Conservation (phyloP, 1,284 basidiomycete genomes). For the Vanrija sp. region DNA sequence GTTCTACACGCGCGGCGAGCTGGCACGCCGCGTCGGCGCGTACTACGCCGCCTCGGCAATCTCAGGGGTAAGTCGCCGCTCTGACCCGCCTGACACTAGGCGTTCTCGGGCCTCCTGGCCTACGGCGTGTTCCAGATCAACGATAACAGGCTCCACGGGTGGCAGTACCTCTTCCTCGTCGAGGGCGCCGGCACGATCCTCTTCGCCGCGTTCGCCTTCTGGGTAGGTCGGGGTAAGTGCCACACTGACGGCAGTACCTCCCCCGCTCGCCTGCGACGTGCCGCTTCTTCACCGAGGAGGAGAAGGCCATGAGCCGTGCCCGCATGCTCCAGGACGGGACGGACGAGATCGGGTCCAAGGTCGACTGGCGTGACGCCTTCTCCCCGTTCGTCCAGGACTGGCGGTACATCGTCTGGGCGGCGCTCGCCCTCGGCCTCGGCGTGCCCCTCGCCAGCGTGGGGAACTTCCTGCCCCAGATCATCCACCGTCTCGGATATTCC, state of each 20-base stretch:
- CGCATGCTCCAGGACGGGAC: conserved; percentile 56
- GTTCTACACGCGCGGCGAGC: conserved; percentile 55
- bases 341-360: conserved; percentile 37
- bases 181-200: conserved; percentile 48
- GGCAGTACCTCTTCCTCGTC: conserved; percentile 56
- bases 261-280: conserved; percentile 53
- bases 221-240: neutral
- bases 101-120: conserved; percentile 49
- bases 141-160: conserved; percentile 47
- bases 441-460: conserved; percentile 55
- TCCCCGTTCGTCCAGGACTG: conserved; percentile 51
- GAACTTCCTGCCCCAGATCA: conserved; percentile 47
- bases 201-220: conserved; percentile 52
- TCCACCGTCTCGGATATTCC: conserved; percentile 24
- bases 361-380: conserved; percentile 52
- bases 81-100: conserved; percentile 48
- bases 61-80: conserved; percentile 26
- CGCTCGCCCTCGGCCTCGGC: conserved; percentile 53
- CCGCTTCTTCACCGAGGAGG: conserved; percentile 50
- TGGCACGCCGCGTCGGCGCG: conserved; percentile 54
- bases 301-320: conserved; percentile 52
- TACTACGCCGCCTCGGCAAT: conserved; percentile 51
- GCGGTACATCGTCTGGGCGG: conserved; percentile 54
- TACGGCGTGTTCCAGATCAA: conserved; percentile 53
- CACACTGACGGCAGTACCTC: conserved; percentile 41